A percentile compares a stretch with the other conserved stretches of the same genome.
These are phyloP conservation scores for Neohortaea acidophila DNA, from an alignment of 495 filamentous ascomycete species.

Conservation along the genomic window DNA sequence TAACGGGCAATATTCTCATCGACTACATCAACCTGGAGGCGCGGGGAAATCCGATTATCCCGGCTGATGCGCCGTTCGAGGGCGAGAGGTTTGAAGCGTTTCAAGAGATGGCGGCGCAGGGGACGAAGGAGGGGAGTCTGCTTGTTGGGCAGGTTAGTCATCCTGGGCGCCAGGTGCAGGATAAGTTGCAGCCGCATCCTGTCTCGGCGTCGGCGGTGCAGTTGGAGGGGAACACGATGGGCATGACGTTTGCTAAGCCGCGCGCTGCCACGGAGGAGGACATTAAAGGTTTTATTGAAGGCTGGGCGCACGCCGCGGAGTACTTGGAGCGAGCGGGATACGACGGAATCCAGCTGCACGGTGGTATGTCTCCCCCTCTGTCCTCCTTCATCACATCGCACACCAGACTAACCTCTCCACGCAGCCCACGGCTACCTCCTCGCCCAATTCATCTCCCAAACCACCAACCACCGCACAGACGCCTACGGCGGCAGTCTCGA, in stretches of 20 bases:
- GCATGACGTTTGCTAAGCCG: slow-evolving; percentile 35
- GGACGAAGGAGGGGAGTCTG: slow-evolving; percentile 39
- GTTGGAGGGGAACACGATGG: slow-evolving; percentile 31
- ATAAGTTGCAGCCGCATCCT: slow-evolving; percentile 37
- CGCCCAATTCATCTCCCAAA: slow-evolving; percentile 47
- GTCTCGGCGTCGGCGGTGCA: slow-evolving; percentile 47
- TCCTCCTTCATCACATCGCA: too few relatives aligned
- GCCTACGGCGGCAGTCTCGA: slow-evolving; percentile 35
- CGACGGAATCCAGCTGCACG: slow-evolving; percentile 45
- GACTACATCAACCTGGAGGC: slow-evolving; percentile 43
- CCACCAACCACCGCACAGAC: slow-evolving; percentile 29
- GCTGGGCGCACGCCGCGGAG: slow-evolving; percentile 42
- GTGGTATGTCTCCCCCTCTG: slow-evolving; percentile 9
- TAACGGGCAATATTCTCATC: slow-evolving; percentile 51
- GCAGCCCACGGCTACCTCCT: slow-evolving; percentile 51
- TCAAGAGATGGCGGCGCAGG: slow-evolving; percentile 32
- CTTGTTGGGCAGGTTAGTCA: slow-evolving; percentile 46
- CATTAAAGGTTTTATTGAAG: slow-evolving; percentile 33
- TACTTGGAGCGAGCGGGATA: slow-evolving; percentile 42
- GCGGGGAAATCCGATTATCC: slow-evolving; percentile 44
- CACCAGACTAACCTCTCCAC: slow-evolving; percentile 12
- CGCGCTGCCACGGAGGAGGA: slow-evolving; percentile 35
- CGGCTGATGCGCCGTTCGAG: slow-evolving; percentile 29
- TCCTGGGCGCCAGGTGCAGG: slow-evolving; percentile 42
- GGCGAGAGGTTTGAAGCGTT: slow-evolving; percentile 46